Base-by-base conservation (phyloP, 495 filamentous ascomycete species). In the Choiromyces venosus region DNA sequence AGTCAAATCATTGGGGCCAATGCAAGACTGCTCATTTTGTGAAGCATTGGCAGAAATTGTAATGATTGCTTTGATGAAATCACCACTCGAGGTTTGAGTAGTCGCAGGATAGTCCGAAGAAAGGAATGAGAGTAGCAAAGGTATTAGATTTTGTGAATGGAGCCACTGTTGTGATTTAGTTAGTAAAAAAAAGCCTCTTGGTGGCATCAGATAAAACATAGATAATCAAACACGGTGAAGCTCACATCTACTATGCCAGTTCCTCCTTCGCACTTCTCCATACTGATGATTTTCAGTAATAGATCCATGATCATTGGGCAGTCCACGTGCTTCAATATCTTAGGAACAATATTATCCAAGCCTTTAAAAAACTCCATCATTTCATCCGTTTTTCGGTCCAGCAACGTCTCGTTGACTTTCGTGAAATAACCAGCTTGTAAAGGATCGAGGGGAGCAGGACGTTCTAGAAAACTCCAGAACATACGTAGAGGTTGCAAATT, bases 271-370 rank as follows among this genome's bases (percentile, higher is more conserved):
- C 87, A 91, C 82, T 96, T 94, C 80, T 99, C 96, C 78, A 98
- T 85, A 82, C 93, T 97, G 75, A 99, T 97, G 46, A 99, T 97
- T 82, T 97, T 97, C 76, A 99, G 86, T 74, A 99, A 83, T 25
- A 99, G 87, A 82, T 99, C 95, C 95, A 99, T 99, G 33, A 99
- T 90, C 91, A 97, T 96, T 0, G 95, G 95, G 77, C 92, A 97
- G 79, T 99, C 95, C 56, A 99, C 92, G 82, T 99, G 95, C 78
- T 92, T 91, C 68, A 98, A 86, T 83, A 98, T 92, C 71, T 92
- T 89, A 2, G 90, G 85, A 36, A 99, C 86, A 40, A 96, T 91
- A 46, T 89, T 89, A 39, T 94, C 89, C 66, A 97, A 78, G 4
- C 90, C 90, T 81, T 92, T 95, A 75, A 98, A 87, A 67, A 98